Conservation (phyloP, 164 flowering plant genomes). For the Liriodendron chinense region DNA sequence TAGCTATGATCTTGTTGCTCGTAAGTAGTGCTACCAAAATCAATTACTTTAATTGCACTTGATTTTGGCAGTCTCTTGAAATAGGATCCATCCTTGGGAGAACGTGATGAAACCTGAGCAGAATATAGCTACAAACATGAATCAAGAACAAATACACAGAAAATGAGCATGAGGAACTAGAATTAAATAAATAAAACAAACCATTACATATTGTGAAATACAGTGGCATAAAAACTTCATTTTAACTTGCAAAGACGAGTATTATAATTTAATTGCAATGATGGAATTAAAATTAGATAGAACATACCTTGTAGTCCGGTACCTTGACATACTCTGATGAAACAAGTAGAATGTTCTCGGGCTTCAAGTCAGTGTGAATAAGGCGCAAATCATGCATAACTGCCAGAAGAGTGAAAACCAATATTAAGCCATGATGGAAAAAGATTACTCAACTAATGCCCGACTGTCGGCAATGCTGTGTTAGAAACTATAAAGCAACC, state of each 20-base stretch:
- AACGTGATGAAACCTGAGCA: slow-evolving; percentile 58
- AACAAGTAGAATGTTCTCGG: slow-evolving; percentile 88
- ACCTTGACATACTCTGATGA: slow-evolving; percentile 74
- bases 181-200: too few relatives aligned
- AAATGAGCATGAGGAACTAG: not conserved
- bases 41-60: slow-evolving; percentile 82
- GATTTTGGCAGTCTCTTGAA: slow-evolving; percentile 52
- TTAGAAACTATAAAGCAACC: not conserved
- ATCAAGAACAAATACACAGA: not conserved
- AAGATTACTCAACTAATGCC: not conserved
- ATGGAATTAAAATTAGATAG: not conserved
- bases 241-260: not conserved
- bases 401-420: slow-evolving; percentile 30
- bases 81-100: slow-evolving; percentile 55
- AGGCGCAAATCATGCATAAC: slow-evolving; percentile 93
- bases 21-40: slow-evolving; percentile 85
- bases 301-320: slow-evolving; percentile 86
- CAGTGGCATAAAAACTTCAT: not conserved
- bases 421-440: not conserved
- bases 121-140: not conserved
- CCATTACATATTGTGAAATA: not conserved
- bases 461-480: not conserved
- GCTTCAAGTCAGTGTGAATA: slow-evolving; percentile 96
- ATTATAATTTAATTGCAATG: not conserved
- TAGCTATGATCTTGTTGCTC: slow-evolving; percentile 67